Evolutionary conservation across 2,329 filamentous ascomycete species (phyloP), one percentile per base, ranked within the genome.

Genomic region (Talaromyces sp.): DNA sequence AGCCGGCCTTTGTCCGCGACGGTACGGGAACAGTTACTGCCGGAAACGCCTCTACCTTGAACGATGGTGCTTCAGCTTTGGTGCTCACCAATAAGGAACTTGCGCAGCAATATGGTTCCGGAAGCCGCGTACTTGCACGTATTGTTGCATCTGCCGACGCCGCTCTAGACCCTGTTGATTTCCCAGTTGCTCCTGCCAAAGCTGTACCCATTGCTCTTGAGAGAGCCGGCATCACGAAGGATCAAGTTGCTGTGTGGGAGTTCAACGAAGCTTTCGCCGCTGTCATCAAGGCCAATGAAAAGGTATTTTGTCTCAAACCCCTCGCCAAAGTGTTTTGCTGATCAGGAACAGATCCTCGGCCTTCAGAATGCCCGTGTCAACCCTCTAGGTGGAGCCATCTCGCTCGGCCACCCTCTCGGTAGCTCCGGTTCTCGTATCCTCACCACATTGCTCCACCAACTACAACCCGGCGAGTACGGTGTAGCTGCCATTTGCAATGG

Each of bases 241-340:
- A 96, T 56, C 91, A 98, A 77, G 92, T 99, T 54, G 89, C 94
- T 5, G 82, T 97, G 24, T 98, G 95, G 94, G 95, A 98, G 78
- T 97, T 99, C 79, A 99, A 99, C 78, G 95, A 99, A 81, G 95
- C 95, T 0, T 99, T 99, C 75, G 94, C 95, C 33, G 92, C 91
- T 4, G 93, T 97, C 35, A 95, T 97, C 78, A 93, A 95, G 76
- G 93, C 94, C 49, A 97, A 98, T 74, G 90, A 92, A 73, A 93
- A 96, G 86, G 89, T 89, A 73, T 72, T 22, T 77, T 67, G 9
- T 13, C 35, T 13, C 9, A 57, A 41, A 13, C n/a, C 19, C 31
- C 49, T 64, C 39, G 35, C 11, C 10, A 11, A 3, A 63, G 43
- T n/a, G 14, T 13, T 27, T 16, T 57, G 24, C 61, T 63, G 49